Conservation (phyloP, 225 moss, liverwort and hornwort genomes). For the Polytrichum formosum region DNA sequence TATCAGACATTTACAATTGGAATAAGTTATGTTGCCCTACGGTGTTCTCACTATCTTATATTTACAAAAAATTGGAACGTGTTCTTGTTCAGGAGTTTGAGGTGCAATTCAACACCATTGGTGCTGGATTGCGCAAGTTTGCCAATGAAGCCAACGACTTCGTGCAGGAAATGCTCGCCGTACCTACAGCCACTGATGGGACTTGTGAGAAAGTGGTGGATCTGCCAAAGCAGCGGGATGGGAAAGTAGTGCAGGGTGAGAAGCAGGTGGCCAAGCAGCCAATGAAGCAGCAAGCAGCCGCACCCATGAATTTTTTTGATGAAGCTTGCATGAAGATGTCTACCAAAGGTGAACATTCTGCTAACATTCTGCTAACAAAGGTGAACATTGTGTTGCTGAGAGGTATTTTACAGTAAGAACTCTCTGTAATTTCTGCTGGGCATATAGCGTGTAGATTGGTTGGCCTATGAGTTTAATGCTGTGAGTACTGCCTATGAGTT, state of each 20-base stretch:
- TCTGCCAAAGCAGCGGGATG: slow-evolving; percentile 49
- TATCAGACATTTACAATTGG: too few species aligned
- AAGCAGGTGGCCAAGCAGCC: slow-evolving; percentile 51
- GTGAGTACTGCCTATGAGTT: not conserved
- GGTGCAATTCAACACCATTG: slow-evolving; percentile 53
- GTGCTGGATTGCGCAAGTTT: slow-evolving; percentile 53
- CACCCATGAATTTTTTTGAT: slow-evolving; percentile 54
- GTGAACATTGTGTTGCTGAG: slow-evolving; percentile 12
- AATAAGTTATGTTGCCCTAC: too few species aligned
- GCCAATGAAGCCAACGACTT: slow-evolving; percentile 59
- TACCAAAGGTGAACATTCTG: slow-evolving; percentile 33
- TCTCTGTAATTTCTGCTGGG: not conserved
- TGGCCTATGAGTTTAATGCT: not conserved
- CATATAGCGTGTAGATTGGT: not conserved
- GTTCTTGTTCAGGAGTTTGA: slow-evolving; percentile 44
- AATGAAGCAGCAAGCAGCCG: slow-evolving; percentile 40
- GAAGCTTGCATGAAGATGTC: slow-evolving; percentile 61
- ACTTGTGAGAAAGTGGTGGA: slow-evolving; percentile 44
- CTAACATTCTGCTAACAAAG: slow-evolving; percentile 23
- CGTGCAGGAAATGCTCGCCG: slow-evolving; percentile 49
- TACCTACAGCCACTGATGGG: slow-evolving; percentile 31
- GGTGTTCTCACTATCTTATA: not conserved
- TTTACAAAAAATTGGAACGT: not conserved
- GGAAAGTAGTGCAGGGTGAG: slow-evolving; percentile 44
- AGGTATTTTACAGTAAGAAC: not conserved